A percentile compares a stretch with the other conserved stretches of the same genome.
phyloP scores from a whole-genome alignment of 179 eudicot species.

The Gypsophila paniculata region DNA sequence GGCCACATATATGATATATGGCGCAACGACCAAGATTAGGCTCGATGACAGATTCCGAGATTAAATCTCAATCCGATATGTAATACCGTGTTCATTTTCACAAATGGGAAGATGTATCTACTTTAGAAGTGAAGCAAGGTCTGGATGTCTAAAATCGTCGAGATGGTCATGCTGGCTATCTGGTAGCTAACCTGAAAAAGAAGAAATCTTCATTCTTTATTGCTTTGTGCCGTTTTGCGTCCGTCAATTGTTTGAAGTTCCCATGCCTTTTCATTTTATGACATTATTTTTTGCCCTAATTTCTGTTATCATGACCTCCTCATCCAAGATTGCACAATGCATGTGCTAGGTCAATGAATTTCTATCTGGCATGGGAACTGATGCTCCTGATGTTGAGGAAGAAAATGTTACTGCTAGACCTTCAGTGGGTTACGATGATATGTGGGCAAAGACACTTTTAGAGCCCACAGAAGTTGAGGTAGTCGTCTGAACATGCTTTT shows the following conservation, averaged over 20 bases:
- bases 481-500: constrained; percentile 10
- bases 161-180: too few relatives aligned
- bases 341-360: constrained; percentile 83
- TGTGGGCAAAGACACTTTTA: constrained; percentile 98
- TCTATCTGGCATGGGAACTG: constrained; percentile 97
- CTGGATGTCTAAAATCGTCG: background rate
- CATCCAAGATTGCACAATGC: background rate
- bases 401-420: constrained; percentile 76
- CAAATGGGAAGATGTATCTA: background rate
- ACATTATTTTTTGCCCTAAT: background rate
- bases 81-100: background rate
- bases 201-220: background rate
- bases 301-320: background rate
- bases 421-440: constrained; percentile 85
- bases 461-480: constrained; percentile 89
- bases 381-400: constrained; percentile 98
- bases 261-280: background rate
- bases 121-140: background rate
- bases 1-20: too few relatives aligned
- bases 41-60: too few relatives aligned
- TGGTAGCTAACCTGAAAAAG: constrained; percentile 2
- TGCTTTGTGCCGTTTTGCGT: background rate
- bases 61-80: too few relatives aligned
- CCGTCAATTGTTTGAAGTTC: background rate
- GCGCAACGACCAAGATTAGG: too few relatives aligned